Percentiles rank a stretch among this genome's conserved stretches.
phyloP scores from a whole-genome alignment of 495 filamentous ascomycete genomes.

The Hypoxylon trugodes region DNA sequence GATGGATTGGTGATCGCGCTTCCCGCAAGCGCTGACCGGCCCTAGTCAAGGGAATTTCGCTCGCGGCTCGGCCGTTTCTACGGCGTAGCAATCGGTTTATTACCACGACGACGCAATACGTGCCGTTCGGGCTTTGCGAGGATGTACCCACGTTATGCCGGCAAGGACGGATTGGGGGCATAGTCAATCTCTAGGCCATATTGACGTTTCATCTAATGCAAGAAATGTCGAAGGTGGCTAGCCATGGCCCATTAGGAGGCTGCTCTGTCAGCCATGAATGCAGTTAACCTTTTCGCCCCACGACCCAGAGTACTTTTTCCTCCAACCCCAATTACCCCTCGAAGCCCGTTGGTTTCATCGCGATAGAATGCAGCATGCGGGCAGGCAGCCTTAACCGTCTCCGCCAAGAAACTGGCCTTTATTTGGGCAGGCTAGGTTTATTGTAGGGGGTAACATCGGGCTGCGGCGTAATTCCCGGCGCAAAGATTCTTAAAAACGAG shows the following conservation, averaged over 20 bases:
- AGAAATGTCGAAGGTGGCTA: conserved; percentile 28
- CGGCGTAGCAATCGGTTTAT: conserved; percentile 29
- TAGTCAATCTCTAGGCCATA: conserved; percentile 29
- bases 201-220: conserved; percentile 42
- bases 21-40: conserved; percentile 22
- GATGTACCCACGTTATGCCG: conserved; percentile 27
- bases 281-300: conserved; percentile 25
- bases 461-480: conserved; percentile 41
- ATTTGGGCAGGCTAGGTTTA: conserved; percentile 23
- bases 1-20: neutral
- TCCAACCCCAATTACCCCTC: conserved; percentile 1
- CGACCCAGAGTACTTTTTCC: conserved; percentile 15
- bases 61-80: conserved; percentile 31
- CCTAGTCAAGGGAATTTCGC: neutral
- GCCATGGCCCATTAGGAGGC: conserved; percentile 22
- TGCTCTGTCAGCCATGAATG: conserved; percentile 37
- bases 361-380: conserved; percentile 29
- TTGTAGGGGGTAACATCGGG: conserved; percentile 30
- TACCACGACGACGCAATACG: conserved; percentile 19
- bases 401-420: conserved; percentile 29
- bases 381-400: conserved; percentile 39
- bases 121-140: conserved; percentile 15
- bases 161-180: conserved; percentile 34
- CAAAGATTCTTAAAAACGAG: no score
- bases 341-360: conserved; percentile 27